These are phyloP conservation scores for Calonectria ilicicola DNA, from an alignment of 2,329 filamentous ascomycete species.

Conservation along the genomic window DNA sequence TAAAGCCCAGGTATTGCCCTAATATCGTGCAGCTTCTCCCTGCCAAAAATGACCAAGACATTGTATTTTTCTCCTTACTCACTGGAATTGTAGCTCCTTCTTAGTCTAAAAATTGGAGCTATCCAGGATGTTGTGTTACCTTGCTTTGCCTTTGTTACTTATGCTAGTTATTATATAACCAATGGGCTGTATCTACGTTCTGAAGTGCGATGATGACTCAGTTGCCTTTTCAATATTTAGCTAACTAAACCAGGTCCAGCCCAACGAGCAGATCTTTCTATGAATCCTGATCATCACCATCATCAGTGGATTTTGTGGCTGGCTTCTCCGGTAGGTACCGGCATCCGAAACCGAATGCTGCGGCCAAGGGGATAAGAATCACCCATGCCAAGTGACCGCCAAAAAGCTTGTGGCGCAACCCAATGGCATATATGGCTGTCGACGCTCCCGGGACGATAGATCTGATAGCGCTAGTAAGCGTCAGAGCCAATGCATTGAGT, in stretches of 20 bases:
- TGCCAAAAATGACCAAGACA: neutral
- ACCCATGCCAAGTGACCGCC: slow-evolving; percentile 65
- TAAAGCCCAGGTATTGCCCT: neutral
- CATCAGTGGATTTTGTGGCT: slow-evolving; percentile 26
- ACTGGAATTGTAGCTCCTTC: neutral
- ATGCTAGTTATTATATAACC: no score
- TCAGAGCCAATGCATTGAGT: slow-evolving; percentile 73
- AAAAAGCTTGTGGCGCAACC: slow-evolving; percentile 71
- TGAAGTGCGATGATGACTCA: neutral
- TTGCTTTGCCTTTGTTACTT: no score
- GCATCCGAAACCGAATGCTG: slow-evolving; percentile 40
- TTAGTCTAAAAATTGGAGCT: neutral
- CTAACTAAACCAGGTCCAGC: neutral
- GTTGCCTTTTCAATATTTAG: neutral
- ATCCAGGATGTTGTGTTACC: neutral
- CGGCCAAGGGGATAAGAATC: slow-evolving; percentile 47
- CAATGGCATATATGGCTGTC: slow-evolving; percentile 75
- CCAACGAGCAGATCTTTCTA: neutral
- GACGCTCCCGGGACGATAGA: slow-evolving; percentile 75
- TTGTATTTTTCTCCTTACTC: neutral
- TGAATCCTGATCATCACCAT: slow-evolving; percentile 17
- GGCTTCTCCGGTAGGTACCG: slow-evolving; percentile 45
- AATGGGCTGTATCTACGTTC: no score
- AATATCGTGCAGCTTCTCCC: neutral
- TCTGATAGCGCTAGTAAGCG: slow-evolving; percentile 70